Conservation (phyloP, 2,329 filamentous ascomycete species). For the Colletotrichum costaricense region DNA sequence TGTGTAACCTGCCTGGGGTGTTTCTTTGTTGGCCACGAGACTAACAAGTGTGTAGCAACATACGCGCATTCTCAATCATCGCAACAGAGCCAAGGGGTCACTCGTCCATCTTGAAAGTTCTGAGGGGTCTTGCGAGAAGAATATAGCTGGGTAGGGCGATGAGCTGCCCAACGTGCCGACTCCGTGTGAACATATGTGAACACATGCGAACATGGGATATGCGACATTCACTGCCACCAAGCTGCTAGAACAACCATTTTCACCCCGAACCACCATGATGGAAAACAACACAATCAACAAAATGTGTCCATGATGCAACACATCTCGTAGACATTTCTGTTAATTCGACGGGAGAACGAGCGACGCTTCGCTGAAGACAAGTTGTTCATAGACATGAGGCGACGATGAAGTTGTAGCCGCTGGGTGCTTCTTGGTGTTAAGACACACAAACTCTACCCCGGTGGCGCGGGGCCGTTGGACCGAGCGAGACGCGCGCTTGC, state of each 20-base stretch:
- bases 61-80: constrained; percentile 10
- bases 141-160: no score
- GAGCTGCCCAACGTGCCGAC: no score
- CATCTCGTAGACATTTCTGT: no score
- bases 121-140: no score
- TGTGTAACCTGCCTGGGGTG: background rate
- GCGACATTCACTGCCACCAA: background rate
- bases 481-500: constrained; percentile 8
- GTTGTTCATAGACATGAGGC: background rate
- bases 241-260: background rate
- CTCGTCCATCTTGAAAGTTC: constrained; percentile 5
- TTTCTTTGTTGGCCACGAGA: background rate
- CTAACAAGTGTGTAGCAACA: constrained; percentile 20
- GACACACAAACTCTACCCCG: background rate
- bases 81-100: background rate
- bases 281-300: background rate
- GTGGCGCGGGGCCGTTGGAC: background rate
- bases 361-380: background rate
- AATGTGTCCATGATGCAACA: background rate
- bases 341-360: no score
- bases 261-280: background rate
- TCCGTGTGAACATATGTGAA: no score
- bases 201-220: background rate
- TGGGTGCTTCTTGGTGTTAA: background rate
- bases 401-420: background rate